A percentile compares a stretch with the other conserved stretches of the same genome.
These are phyloP conservation scores for Hyphodiscus hymeniophilus DNA, from an alignment of 495 filamentous ascomycete genomes.

Conservation along the genomic window DNA sequence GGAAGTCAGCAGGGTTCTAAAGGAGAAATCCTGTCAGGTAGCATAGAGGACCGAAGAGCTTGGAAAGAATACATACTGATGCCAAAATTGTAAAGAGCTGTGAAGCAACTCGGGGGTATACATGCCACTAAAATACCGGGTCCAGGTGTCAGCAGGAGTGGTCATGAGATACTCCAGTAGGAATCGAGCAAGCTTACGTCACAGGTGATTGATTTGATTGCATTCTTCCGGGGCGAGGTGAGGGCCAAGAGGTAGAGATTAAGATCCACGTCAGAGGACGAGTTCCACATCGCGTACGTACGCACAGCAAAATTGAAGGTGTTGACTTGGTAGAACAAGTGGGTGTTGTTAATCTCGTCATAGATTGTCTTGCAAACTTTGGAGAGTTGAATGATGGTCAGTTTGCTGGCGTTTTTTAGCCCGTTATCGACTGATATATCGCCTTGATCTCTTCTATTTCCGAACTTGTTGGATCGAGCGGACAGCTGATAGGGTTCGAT, in stretches of 20 bases:
- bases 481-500: constrained; percentile 7
- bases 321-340: constrained; percentile 14
- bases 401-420: not conserved
- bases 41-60: too few relatives aligned
- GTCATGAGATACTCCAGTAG: too few relatives aligned
- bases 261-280: too few relatives aligned
- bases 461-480: constrained; percentile 11
- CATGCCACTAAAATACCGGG: too few relatives aligned
- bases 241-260: constrained; percentile 15
- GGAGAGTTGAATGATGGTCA: constrained; percentile 8
- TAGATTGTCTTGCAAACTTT: constrained; percentile 9
- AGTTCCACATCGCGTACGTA: too few relatives aligned
- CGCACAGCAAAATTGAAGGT: constrained; percentile 1
- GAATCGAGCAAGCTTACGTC: too few relatives aligned
- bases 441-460: not conserved
- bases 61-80: too few relatives aligned
- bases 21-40: too few relatives aligned
- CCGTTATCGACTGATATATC: not conserved
- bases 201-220: not conserved
- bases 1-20: too few relatives aligned
- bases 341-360: constrained; percentile 6
- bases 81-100: too few relatives aligned
- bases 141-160: too few relatives aligned
- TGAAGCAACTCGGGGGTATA: too few relatives aligned
- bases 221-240: constrained; percentile 1